Percentiles rank a stretch among this genome's conserved stretches.
Evolutionary conservation across 768 basidiomycete genomes (phyloP).

Genomic region (Termitomyces sp.): DNA sequence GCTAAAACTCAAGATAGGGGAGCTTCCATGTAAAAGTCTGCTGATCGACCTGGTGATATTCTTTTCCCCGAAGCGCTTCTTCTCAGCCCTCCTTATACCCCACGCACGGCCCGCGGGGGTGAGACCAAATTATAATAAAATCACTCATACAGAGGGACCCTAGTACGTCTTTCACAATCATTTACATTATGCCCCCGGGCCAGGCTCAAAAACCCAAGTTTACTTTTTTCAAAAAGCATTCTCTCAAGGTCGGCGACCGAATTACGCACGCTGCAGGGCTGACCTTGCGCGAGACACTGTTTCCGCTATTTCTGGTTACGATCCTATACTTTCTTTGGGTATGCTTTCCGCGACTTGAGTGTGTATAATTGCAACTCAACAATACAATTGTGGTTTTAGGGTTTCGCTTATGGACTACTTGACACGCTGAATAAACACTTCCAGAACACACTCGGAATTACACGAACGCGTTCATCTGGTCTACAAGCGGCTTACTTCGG

Average conservation of each 20-base stretch:
- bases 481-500: constrained; percentile 34
- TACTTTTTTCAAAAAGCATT: constrained; percentile 22
- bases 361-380: background rate
- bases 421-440: constrained; percentile 34
- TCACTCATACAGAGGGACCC: too few species aligned
- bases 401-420: constrained; percentile 30
- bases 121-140: too few species aligned
- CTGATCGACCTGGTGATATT: constrained; percentile 14
- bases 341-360: background rate
- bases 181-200: constrained; percentile 6
- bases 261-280: constrained; percentile 28
- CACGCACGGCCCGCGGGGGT: constrained; percentile 14
- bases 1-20: background rate
- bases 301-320: constrained; percentile 31
- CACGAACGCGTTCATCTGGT: constrained; percentile 30
- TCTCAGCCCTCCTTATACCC: background rate
- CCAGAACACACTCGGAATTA: constrained; percentile 28
- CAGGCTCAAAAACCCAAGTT: constrained; percentile 1
- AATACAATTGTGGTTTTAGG: constrained; percentile 13
- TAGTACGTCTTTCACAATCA: too few species aligned
- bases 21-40: constrained; percentile 11
- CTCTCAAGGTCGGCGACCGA: constrained; percentile 28
- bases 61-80: background rate
- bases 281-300: constrained; percentile 28
- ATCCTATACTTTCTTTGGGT: constrained; percentile 35